phyloP scores from a whole-genome alignment of 805 yeast species.

The Cyberlindnera galapagoensis region DNA sequence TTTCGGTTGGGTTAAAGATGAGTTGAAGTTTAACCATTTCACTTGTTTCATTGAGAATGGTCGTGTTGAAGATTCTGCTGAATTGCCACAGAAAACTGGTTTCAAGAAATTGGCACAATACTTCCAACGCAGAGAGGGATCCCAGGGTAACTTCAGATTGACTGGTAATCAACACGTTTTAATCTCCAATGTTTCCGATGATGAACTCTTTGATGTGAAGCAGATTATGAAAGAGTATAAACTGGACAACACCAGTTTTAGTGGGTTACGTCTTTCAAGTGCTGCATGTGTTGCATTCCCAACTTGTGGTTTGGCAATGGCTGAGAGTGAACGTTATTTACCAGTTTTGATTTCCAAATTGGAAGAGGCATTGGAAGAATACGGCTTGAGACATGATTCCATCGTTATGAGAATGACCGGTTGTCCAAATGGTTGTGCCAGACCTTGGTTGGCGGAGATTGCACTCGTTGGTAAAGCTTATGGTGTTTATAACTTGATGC shows the following conservation, averaged over 20 bases:
- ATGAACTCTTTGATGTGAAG: slow-evolving; percentile 58
- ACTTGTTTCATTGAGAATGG: slow-evolving; percentile 95
- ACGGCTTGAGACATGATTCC: slow-evolving; percentile 90
- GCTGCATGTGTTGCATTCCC: slow-evolving; percentile 98
- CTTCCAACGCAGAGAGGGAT: slow-evolving; percentile 39
- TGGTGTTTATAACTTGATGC: slow-evolving; percentile 87
- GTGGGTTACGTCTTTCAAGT: slow-evolving; percentile 82
- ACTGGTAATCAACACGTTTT: slow-evolving; percentile 95
- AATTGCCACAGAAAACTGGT: slow-evolving; percentile 85
- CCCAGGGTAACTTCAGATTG: slow-evolving; percentile 82
- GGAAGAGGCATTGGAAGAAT: slow-evolving; percentile 83
- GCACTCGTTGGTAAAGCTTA: slow-evolving; percentile 94
- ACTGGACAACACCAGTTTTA: slow-evolving; percentile 75
- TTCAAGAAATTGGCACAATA: slow-evolving; percentile 69
- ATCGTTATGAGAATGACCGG: slow-evolving; percentile 98
- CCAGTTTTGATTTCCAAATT: slow-evolving; percentile 78
- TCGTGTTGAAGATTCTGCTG: slow-evolving; percentile 89
- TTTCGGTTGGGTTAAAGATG: slow-evolving; percentile 92
- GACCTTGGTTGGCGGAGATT: slow-evolving; percentile 97
- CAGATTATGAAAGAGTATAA: slow-evolving; percentile 61
- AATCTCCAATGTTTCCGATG: slow-evolving; percentile 65
- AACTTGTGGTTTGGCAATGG: slow-evolving; percentile 98
- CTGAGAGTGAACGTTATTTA: slow-evolving; percentile 86
- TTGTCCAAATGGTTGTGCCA: slow-evolving; percentile 97
- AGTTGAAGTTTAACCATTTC: slow-evolving; percentile 77